A percentile compares a stretch with the other conserved stretches of the same genome.
Evolutionary conservation across 306 rosid species (phyloP).

Genomic region (Prunus salicina): DNA sequence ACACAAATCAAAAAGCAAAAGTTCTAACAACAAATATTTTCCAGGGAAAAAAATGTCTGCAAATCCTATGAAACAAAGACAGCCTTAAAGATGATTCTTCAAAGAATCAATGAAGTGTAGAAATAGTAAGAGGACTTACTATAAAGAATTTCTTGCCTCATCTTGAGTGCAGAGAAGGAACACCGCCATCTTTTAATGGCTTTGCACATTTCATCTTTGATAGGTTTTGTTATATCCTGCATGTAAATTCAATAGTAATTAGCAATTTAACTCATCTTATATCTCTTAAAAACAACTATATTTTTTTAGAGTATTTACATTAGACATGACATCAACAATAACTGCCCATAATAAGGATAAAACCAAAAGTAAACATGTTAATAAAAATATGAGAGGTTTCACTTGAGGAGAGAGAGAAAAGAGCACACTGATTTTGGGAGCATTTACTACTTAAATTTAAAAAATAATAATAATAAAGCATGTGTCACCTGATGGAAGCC

Average conservation of each 20-base stretch:
- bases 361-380: neutral
- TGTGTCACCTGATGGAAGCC: constrained; percentile 80
- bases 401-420: neutral
- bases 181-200: constrained; percentile 78
- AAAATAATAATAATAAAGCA: neutral
- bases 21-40: neutral
- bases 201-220: constrained; percentile 71
- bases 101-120: neutral
- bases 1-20: neutral
- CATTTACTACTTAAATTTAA: neutral
- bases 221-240: constrained; percentile 90
- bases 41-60: neutral
- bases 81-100: neutral
- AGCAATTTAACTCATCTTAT: neutral
- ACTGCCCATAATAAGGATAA: neutral
- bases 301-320: neutral
- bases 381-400: neutral
- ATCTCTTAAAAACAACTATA: neutral
- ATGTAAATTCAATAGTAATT: constrained; percentile 10
- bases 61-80: neutral
- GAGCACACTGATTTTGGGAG: neutral
- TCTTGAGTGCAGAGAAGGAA: constrained; percentile 88
- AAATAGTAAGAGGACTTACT: constrained; percentile 47
- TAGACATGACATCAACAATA: neutral
- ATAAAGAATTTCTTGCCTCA: constrained; percentile 90